Evolutionary conservation across 441 rosid species (phyloP).

Genomic region (Gossypium trilobum): DNA sequence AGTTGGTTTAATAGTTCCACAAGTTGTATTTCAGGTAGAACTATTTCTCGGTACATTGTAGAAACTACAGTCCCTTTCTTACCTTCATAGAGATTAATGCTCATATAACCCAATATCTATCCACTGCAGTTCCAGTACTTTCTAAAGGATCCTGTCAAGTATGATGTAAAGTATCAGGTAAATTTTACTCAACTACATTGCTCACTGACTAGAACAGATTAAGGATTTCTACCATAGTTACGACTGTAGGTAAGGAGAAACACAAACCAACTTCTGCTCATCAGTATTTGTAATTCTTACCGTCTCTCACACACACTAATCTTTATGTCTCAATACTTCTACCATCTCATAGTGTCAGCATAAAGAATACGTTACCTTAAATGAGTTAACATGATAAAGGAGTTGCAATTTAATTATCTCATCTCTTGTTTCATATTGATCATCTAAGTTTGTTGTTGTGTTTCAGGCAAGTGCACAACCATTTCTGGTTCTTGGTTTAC

Average conservation of each 20-base stretch:
- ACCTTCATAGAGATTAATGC: neutral
- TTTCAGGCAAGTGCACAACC: conserved; percentile 93
- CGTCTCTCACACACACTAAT: no score
- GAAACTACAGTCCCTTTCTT: neutral
- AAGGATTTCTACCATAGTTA: neutral
- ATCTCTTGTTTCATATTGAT: neutral
- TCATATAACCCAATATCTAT: neutral
- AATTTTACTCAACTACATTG: neutral
- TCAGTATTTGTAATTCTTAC: neutral
- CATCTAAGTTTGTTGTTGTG: neutral
- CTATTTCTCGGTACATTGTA: neutral
- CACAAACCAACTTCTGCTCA: neutral
- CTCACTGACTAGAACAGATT: neutral
- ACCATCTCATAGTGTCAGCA: neutral
- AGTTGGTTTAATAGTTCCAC: conserved; percentile 69
- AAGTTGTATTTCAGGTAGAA: conserved; percentile 77
- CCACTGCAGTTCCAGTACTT: conserved; percentile 71
- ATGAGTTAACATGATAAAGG: neutral
- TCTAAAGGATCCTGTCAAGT: conserved; percentile 88
- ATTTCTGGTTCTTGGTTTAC: conserved; percentile 72
- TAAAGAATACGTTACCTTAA: neutral
- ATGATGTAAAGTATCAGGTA: conserved; percentile 94
- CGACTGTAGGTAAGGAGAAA: neutral
- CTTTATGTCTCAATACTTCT: neutral
- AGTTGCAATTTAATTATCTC: neutral